These are phyloP conservation scores for Suillus discolor DNA, from an alignment of 768 basidiomycete species.

Conservation along the genomic window DNA sequence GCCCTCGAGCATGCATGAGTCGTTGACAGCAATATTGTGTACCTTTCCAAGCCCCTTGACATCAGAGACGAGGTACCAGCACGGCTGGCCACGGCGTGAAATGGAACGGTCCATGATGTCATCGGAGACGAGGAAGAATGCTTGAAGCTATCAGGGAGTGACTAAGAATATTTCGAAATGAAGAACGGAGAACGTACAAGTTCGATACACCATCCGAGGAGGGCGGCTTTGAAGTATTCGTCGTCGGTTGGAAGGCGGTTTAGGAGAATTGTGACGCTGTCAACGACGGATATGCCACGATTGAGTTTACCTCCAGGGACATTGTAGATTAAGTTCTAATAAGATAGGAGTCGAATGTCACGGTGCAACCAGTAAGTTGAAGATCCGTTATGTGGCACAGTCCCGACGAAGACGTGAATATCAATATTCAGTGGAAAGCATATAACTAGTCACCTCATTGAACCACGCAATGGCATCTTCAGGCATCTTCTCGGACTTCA, in stretches of 20 bases:
- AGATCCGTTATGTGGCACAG: not conserved
- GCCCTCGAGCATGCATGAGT: slow-evolving; percentile 93
- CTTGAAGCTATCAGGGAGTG: slow-evolving; percentile 73
- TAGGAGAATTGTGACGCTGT: slow-evolving; percentile 86
- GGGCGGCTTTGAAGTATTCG: slow-evolving; percentile 86
- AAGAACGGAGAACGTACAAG: slow-evolving; percentile 56
- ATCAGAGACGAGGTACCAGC: slow-evolving; percentile 79
- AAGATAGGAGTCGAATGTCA: slow-evolving; percentile 5
- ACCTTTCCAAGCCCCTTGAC: slow-evolving; percentile 35
- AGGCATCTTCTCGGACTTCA: slow-evolving; percentile 77
- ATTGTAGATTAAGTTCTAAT: slow-evolving; percentile 87
- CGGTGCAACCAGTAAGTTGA: not conserved
- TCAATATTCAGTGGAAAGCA: not conserved
- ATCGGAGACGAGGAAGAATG: slow-evolving; percentile 94
- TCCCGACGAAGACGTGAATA: not conserved
- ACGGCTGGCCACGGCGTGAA: slow-evolving; percentile 92
- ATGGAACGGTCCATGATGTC: slow-evolving; percentile 99
- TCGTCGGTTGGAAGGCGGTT: slow-evolving; percentile 70
- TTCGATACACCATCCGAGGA: slow-evolving; percentile 96
- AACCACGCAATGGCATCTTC: slow-evolving; percentile 85
- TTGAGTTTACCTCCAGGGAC: slow-evolving; percentile 97
- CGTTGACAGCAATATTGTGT: slow-evolving; percentile 86
- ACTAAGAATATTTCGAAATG: not conserved
- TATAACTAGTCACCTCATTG: slow-evolving; percentile 56
- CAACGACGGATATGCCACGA: slow-evolving; percentile 92